Percentiles rank a stretch among this genome's conserved stretches.
Evolutionary conservation across 2,329 filamentous ascomycete species (phyloP).

Genomic region (Nemania sp.): DNA sequence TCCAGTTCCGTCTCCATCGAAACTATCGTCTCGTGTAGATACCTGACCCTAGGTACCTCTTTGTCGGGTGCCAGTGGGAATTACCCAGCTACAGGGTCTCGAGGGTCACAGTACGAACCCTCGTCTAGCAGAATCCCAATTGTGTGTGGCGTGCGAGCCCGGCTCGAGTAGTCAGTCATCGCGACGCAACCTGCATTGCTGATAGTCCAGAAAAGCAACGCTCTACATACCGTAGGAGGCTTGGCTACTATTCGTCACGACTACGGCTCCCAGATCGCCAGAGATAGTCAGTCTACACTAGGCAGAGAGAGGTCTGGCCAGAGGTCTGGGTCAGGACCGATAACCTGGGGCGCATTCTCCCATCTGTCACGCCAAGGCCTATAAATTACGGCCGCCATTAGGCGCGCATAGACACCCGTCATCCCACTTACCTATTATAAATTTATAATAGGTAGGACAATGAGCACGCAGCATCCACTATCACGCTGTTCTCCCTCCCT

Average conservation of each 20-base stretch:
- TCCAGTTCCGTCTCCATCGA: no score
- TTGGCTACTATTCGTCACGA: slow-evolving; percentile 15
- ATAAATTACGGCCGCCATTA: neutral
- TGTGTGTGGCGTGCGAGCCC: slow-evolving; percentile 10
- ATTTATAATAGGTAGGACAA: slow-evolving; percentile 6
- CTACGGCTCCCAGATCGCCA: slow-evolving; percentile 10
- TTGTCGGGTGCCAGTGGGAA: no score
- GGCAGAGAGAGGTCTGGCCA: no score
- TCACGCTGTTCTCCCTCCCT: slow-evolving; percentile 31
- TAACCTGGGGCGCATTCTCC: neutral
- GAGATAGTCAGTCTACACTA: slow-evolving; percentile 17
- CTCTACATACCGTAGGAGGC: slow-evolving; percentile 12
- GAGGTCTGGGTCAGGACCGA: slow-evolving; percentile 6
- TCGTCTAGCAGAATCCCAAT: neutral
- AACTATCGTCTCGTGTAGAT: no score
- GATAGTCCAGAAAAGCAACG: slow-evolving; percentile 23
- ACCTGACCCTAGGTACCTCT: no score
- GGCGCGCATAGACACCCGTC: neutral
- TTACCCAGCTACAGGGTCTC: no score
- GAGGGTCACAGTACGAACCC: no score
- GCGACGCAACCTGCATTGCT: slow-evolving; percentile 17
- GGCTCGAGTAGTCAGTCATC: slow-evolving; percentile 1
- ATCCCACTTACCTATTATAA: slow-evolving; percentile 1
- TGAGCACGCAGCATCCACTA: slow-evolving; percentile 31
- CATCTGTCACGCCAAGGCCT: neutral